Base-by-base conservation (phyloP, 768 basidiomycete species). In the Leccinum variicolor region DNA sequence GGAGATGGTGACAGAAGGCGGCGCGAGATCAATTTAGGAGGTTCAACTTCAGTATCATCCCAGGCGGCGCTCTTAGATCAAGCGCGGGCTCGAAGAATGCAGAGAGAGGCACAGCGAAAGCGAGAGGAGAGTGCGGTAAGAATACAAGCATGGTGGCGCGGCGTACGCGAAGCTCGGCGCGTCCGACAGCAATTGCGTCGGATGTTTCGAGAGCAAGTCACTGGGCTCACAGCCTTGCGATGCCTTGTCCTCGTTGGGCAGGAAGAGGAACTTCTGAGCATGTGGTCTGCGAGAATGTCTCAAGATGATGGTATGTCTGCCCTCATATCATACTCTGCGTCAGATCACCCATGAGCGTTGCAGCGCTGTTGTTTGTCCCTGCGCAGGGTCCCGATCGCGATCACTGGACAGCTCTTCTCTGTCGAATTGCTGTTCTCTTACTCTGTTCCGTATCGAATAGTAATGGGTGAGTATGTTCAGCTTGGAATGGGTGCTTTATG, bases 21-120 rank as follows among this genome's bases (percentile, higher is more conserved):
- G 55, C 81, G 86, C 46, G 78, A 81, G 63, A 92, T 92, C 62
- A 92, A 92, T 68, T 80, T 92, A 19, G 91, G 91, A 15, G 91
- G 91, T 2, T 70, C 81, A 1, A 79, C 77, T 0, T 69, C 79
- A 19, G 78, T 77, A 2, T 65, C 83, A 6, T 80, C 82, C 0
- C 81, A 85, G 43, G 72, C 79, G 14, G 74, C 80, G 34, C 80
- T 93, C 65, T 74, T 92, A 50, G 78, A 81, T 63, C 77, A 81
- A 53, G 90, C 86, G 19, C 86, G 83, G 62, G 79, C 79, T 19
- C 79, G 80, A 53, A 75, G 90, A 33, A 71, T 76, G 31, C 84
- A 88, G 64, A 78, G 90, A 29, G 73, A 79, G 28, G 81, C 82
- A 52, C 73, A 74, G 21, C 82, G 84, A 59, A 77, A 76, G 48